These are phyloP conservation scores for Acanthochlamys bracteata DNA, from an alignment of 106 monocot species.

Conservation along the genomic window DNA sequence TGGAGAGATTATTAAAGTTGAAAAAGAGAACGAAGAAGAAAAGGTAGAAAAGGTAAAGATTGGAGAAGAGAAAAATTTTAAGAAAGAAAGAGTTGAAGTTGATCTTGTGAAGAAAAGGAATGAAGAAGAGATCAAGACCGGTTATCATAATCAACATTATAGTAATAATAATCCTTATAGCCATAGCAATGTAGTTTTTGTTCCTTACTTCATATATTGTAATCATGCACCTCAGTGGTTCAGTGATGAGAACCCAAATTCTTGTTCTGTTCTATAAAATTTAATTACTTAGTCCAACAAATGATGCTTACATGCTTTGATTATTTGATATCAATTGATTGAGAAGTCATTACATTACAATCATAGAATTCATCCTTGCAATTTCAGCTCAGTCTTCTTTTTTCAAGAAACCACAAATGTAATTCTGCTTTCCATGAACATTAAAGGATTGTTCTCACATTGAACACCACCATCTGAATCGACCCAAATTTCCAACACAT, in stretches of 20 bases:
- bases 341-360: no score
- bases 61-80: constrained; percentile 4
- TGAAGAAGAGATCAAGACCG: constrained; percentile 8
- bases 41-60: constrained; percentile 12
- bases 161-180: no score
- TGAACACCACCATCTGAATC: no score
- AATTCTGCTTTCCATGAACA: no score
- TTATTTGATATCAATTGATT: no score
- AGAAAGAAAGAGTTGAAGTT: constrained; percentile 7
- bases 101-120: constrained; percentile 8
- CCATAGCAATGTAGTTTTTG: constrained; percentile 7
- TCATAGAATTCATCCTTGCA: no score
- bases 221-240: constrained; percentile 39
- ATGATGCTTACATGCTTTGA: no score
- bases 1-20: constrained; percentile 27
- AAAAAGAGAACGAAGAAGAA: constrained; percentile 15
- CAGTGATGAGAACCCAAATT: constrained; percentile 53
- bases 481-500: no score
- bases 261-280: constrained; percentile 38
- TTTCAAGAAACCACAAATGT: no score
- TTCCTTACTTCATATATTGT: constrained; percentile 32
- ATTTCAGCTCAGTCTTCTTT: no score
- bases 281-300: no score
- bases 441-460: no score
- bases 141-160: neutral